These are phyloP conservation scores for Pulveroboletus sp. DNA, from an alignment of 768 basidiomycete species.

Conservation along the genomic window DNA sequence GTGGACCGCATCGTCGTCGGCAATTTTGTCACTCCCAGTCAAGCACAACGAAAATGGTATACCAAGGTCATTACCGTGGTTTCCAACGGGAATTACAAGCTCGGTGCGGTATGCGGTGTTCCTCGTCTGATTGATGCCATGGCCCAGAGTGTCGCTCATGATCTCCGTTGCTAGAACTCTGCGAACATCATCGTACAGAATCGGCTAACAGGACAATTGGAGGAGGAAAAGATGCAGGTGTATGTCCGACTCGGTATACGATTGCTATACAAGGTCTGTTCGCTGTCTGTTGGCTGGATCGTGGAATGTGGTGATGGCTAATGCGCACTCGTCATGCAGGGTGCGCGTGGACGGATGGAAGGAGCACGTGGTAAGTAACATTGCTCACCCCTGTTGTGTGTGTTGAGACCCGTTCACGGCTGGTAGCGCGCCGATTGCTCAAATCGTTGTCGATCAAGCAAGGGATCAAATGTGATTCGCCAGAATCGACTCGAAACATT, in stretches of 20 bases:
- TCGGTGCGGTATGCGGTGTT: conserved; percentile 68
- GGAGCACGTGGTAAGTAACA: conserved; percentile 65
- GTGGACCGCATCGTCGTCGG: conserved; percentile 88
- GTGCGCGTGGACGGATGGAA: conserved; percentile 84
- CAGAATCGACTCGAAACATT: conserved; percentile 81
- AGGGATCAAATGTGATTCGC: conserved; percentile 86
- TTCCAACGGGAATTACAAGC: conserved; percentile 77
- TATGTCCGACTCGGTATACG: conserved; percentile 93
- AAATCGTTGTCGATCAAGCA: conserved; percentile 92
- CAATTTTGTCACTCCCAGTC: conserved; percentile 89
- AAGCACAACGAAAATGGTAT: conserved; percentile 97
- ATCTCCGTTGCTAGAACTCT: conserved; percentile 58
- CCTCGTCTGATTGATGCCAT: not conserved
- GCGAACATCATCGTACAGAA: conserved; percentile 99
- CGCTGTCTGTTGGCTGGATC: not conserved
- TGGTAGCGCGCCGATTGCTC: conserved; percentile 56
- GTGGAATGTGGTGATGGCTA: not conserved
- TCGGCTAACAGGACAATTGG: conserved; percentile 81
- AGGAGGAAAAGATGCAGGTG: conserved; percentile 98
- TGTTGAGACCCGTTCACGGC: conserved; percentile 39
- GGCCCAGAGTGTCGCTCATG: not conserved
- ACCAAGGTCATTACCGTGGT: conserved; percentile 86
- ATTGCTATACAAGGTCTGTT: conserved; percentile 72
- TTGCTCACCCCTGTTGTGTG: not conserved
- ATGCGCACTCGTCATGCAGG: conserved; percentile 36